Base-by-base conservation (phyloP, 306 rosid genomes). In the Fragaria ananassa region DNA sequence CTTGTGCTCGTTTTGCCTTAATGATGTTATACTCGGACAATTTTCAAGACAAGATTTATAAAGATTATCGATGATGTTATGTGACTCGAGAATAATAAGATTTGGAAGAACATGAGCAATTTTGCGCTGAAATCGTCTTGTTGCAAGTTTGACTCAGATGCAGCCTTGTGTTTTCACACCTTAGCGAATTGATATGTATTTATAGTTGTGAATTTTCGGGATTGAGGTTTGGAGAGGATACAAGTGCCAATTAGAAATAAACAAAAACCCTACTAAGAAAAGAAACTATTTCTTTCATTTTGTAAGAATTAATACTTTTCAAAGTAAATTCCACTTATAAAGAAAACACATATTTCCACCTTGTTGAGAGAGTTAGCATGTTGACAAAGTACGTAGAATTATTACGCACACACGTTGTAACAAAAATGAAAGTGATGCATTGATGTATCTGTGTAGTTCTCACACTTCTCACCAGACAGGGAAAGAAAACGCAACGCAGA, bases 361-460 rank as follows among this genome's bases (percentile, higher is more conserved):
- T 51, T 51, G 58, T 6, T 51, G 6, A 31, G 35, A 31, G 34
- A 31, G 34, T 31, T 31, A 31, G 1, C 44, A 41, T 41, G 44
- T 7, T 41, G 44, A 41, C 44, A 41, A 41, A 41, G 44, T 41
- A 41, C 44, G 10, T 41, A 41, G 44, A 41, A 41, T 41, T 41
- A 1, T 37, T 37, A 37, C 41, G 7, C 41, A 37, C 6, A 37
- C 34, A 57, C 63, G 63, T 57, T 23, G 15, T 57, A 10, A 57
- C 63, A 29, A 57, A 45, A 53, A 54, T 13, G 29, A 8, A 54
- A 21, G 8, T 19, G 10, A 18, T 51, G 18, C n/a, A 18, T n/a
- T 54, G 2, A 19, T 51, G 21, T 75, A 82, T 75, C 64, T 77
- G 51, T 67, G 70, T 53, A 21, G 75, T 70, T 74, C 47, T 74